Percentiles rank a stretch among this genome's conserved stretches.
phyloP scores from a whole-genome alignment of 306 rosid species.

The Citrullus amarus region DNA sequence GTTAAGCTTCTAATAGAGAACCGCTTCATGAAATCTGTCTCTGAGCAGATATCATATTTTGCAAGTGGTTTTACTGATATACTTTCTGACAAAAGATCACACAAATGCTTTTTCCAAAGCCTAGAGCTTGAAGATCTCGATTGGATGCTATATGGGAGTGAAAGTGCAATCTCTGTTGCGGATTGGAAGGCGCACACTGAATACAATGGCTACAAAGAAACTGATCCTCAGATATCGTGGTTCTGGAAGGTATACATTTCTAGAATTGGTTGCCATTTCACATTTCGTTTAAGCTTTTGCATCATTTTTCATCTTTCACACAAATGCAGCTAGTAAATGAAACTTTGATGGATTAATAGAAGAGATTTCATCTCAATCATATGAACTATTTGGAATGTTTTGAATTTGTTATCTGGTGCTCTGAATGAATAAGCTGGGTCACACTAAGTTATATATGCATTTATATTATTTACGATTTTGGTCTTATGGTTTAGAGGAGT shows the following conservation, averaged over 20 bases:
- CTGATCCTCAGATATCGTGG: conserved; percentile 79
- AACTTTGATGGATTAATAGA: neutral
- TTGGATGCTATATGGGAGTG: conserved; percentile 83
- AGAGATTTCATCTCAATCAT: neutral
- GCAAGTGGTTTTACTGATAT: conserved; percentile 68
- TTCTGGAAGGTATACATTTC: conserved; percentile 79
- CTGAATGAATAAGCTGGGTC: too few species aligned
- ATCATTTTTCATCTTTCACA: neutral
- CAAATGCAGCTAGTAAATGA: neutral
- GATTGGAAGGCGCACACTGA: conserved; percentile 94
- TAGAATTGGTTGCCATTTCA: neutral
- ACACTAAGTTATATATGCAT: too few species aligned
- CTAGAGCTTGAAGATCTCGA: conserved; percentile 87
- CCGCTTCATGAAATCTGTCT: conserved; percentile 60
- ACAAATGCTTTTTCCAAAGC: conserved; percentile 43
- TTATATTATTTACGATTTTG: too few species aligned
- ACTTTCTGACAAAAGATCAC: conserved; percentile 35
- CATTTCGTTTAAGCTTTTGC: neutral
- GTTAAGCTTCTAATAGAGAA: conserved; percentile 60
- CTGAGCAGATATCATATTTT: conserved; percentile 71
- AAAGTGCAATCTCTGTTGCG: conserved; percentile 47
- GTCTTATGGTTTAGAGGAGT: too few species aligned
- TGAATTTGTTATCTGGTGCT: too few species aligned
- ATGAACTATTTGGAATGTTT: neutral
- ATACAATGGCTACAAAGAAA: conserved; percentile 72